Conservation (phyloP, 2,329 filamentous ascomycete species). For the Mycosphaerella arachidis region DNA sequence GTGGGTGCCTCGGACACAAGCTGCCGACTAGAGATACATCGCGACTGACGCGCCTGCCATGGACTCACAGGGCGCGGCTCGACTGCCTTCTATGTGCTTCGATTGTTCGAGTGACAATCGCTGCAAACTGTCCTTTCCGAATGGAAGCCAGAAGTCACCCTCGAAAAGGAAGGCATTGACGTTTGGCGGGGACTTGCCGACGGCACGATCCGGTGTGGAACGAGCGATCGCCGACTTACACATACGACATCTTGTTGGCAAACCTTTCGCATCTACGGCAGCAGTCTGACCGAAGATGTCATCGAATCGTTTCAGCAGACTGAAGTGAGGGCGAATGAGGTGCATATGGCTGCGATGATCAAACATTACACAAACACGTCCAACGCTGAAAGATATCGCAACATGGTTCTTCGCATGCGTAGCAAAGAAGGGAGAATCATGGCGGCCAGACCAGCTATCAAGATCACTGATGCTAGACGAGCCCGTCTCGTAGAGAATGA, state of each 20-base stretch:
- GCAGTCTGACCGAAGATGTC: too few relatives aligned
- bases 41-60: background rate
- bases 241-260: too few relatives aligned
- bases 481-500: conserved; percentile 6
- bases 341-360: conserved; percentile 40
- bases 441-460: conserved; percentile 38
- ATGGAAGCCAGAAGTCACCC: background rate
- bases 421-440: conserved; percentile 38
- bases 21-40: background rate
- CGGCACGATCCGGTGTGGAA: too few relatives aligned
- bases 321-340: conserved; percentile 45
- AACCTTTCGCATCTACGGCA: too few relatives aligned
- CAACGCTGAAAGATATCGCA: conserved; percentile 33
- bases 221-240: too few relatives aligned
- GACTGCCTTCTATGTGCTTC: background rate
- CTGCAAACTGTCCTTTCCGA: background rate
- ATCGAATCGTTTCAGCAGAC: conserved; percentile 29
- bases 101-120: background rate
- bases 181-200: too few relatives aligned
- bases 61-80: background rate
- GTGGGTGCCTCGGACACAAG: background rate
- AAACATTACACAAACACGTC: conserved; percentile 36
- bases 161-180: background rate
- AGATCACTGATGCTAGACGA: conserved; percentile 29
- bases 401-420: conserved; percentile 41